Conservation (phyloP, 257 asterid species). For the Primulina eburnea region DNA sequence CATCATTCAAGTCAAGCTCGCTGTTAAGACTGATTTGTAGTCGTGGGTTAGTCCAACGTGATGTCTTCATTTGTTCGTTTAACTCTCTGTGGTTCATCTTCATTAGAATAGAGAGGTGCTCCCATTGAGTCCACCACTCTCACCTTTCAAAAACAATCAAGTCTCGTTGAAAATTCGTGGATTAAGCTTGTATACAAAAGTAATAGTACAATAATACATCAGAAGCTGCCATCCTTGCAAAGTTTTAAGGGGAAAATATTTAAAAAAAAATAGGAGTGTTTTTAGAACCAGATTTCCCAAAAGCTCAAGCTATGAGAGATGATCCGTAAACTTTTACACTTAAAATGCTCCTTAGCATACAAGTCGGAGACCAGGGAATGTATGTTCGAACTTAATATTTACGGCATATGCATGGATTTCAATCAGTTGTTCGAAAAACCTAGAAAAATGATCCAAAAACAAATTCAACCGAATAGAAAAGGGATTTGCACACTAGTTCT, state of each 20-base stretch:
- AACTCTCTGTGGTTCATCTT: slow-evolving; percentile 23
- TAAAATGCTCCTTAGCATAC: not conserved
- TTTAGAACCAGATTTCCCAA: too few relatives aligned
- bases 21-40: slow-evolving; percentile 29
- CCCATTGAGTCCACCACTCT: slow-evolving; percentile 66
- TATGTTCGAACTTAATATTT: not conserved
- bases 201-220: not conserved
- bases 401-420: too few relatives aligned
- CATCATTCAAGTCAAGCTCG: slow-evolving; percentile 30
- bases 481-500: not conserved
- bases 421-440: too few relatives aligned
- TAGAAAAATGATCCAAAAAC: too few relatives aligned
- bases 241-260: not conserved
- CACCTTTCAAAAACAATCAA: slow-evolving; percentile 42
- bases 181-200: not conserved
- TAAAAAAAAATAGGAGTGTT: too few relatives aligned
- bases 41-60: slow-evolving; percentile 23
- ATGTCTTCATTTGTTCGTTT: slow-evolving; percentile 31
- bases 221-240: not conserved
- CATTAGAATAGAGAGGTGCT: slow-evolving; percentile 24
- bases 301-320: not conserved
- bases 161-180: not conserved
- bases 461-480: too few relatives aligned
- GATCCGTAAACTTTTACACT: not conserved
- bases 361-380: not conserved